These are phyloP conservation scores for Rhodofomes roseus DNA, from an alignment of 1,284 basidiomycete genomes.

Conservation along the genomic window DNA sequence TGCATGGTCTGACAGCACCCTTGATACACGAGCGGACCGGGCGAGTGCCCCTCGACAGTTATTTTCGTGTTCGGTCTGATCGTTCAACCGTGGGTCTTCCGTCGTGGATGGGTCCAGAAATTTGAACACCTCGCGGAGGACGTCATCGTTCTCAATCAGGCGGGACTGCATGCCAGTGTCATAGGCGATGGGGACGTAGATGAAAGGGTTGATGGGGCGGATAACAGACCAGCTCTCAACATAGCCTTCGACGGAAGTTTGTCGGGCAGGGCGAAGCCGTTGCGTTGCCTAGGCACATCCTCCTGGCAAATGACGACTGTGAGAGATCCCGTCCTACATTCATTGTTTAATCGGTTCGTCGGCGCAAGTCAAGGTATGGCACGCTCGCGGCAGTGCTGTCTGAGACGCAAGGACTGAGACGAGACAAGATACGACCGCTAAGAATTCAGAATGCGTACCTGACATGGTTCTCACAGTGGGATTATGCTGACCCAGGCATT, in stretches of 20 bases:
- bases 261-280: neutral
- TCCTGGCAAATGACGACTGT: neutral
- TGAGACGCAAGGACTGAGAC: too few species aligned
- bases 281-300: neutral
- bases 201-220: neutral
- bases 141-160: slow-evolving; percentile 3
- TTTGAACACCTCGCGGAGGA: slow-evolving; percentile 2
- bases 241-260: neutral
- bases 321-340: neutral
- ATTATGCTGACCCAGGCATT: too few species aligned
- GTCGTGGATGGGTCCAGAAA: slow-evolving; percentile 2
- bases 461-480: too few species aligned
- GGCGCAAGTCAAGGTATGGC: neutral
- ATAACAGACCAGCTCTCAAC: neutral
- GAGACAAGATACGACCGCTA: too few species aligned
- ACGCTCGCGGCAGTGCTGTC: too few species aligned
- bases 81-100: neutral
- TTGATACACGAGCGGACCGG: neutral
- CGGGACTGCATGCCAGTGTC: neutral
- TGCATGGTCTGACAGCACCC: neutral
- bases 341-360: neutral
- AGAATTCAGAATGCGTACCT: too few species aligned
- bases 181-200: neutral
- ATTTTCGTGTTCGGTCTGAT: neutral
- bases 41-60: neutral